These are phyloP conservation scores for Blumeriella jaapii DNA, from an alignment of 2,329 filamentous ascomycete species.

Conservation along the genomic window DNA sequence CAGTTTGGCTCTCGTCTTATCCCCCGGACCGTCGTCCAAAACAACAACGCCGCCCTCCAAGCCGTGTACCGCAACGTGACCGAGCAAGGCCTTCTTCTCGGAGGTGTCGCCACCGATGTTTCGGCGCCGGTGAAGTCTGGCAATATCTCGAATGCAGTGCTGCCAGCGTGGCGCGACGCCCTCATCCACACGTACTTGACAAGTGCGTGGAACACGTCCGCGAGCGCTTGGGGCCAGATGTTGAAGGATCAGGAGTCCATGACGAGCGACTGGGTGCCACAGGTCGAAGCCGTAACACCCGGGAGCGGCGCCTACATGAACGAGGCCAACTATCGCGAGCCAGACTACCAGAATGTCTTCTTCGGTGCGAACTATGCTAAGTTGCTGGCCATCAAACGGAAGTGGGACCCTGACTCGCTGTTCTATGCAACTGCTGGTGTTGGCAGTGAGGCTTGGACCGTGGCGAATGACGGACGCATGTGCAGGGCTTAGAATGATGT, in stretches of 20 bases:
- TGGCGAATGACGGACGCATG: slow-evolving; percentile 31
- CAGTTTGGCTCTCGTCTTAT: slow-evolving; percentile 35
- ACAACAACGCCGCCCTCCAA: slow-evolving; percentile 16
- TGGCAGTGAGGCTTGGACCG: slow-evolving; percentile 39
- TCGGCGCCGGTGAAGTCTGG: slow-evolving; percentile 9
- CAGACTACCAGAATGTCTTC: slow-evolving; percentile 33
- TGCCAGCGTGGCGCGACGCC: slow-evolving; percentile 32
- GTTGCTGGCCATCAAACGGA: slow-evolving; percentile 36
- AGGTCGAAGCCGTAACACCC: slow-evolving; percentile 31
- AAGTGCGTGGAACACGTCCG: slow-evolving; percentile 27
- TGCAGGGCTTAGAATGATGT: slow-evolving; percentile 28
- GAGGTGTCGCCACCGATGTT: slow-evolving; percentile 28
- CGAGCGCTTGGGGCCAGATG: slow-evolving; percentile 21
- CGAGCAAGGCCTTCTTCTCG: slow-evolving; percentile 26
- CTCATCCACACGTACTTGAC: slow-evolving; percentile 27
- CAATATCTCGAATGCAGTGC: slow-evolving; percentile 28
- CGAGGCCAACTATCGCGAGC: slow-evolving; percentile 37
- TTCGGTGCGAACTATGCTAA: slow-evolving; percentile 36
- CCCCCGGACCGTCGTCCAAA: slow-evolving; percentile 27
- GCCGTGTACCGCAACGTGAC: slow-evolving; percentile 27
- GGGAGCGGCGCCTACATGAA: slow-evolving; percentile 37
- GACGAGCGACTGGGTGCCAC: slow-evolving; percentile 26
- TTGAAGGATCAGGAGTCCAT: slow-evolving; percentile 23
- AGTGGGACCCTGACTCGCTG: slow-evolving; percentile 36
- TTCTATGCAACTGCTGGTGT: slow-evolving; percentile 39